Conservation (phyloP, 768 basidiomycete genomes). For the Amanita thiersii region DNA sequence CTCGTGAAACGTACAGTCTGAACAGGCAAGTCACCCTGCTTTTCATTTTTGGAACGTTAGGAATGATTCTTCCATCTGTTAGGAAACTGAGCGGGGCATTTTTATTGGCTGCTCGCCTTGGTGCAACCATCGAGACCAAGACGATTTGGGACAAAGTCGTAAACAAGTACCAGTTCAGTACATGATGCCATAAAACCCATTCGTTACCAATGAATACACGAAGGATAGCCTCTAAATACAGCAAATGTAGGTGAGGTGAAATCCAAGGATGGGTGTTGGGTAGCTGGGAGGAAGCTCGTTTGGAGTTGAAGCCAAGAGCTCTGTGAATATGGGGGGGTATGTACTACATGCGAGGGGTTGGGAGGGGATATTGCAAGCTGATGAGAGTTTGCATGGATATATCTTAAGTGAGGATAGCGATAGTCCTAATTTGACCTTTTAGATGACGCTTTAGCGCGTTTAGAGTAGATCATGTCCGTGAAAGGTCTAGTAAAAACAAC, state of each 20-base stretch:
- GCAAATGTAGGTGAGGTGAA: conserved; percentile 1
- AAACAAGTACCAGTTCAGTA: conserved; percentile 27
- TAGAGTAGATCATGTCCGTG: conserved; percentile 76
- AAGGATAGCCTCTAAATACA: conserved; percentile 11
- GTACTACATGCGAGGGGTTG: not conserved
- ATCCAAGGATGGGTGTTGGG: conserved; percentile 3
- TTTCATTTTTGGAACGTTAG: not conserved
- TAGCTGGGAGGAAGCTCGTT: not conserved
- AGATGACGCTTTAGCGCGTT: conserved; percentile 31
- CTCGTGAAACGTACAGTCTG: conserved; percentile 88
- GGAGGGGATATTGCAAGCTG: not conserved
- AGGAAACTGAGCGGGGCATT: conserved; percentile 83
- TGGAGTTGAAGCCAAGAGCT: conserved; percentile 5
- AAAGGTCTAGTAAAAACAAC: conserved; percentile 42
- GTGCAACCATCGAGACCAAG: conserved; percentile 66
- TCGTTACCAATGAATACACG: too few relatives aligned
- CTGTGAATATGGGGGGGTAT: conserved; percentile 1
- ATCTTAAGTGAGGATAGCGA: too few relatives aligned
- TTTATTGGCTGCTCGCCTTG: conserved; percentile 67
- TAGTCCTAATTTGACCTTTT: conserved; percentile 17
- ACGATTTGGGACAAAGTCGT: conserved; percentile 70
- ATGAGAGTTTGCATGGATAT: not conserved
- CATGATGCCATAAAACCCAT: conserved; percentile 9
- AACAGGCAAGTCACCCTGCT: conserved; percentile 51
- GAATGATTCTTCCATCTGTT: conserved; percentile 1